Base-by-base conservation (phyloP, 768 basidiomycete species). In the Mycena indigotica region DNA sequence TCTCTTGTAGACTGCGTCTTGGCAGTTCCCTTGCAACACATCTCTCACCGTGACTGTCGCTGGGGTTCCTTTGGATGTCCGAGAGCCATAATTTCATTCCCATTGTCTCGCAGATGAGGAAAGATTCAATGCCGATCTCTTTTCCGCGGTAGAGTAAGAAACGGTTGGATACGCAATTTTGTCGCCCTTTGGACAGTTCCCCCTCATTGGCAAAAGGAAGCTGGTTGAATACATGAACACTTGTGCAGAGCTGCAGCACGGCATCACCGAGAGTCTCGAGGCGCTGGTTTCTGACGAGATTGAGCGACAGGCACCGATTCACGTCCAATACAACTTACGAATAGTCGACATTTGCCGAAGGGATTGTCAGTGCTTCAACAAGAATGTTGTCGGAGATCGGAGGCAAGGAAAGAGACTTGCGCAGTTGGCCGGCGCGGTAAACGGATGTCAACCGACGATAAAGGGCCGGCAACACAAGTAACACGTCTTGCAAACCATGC, bases 201-300 rank as follows among this genome's bases (percentile, higher is more conserved):
- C 94, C 93, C 76, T 96, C 94, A 63, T 95, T 89, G 23, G 86
- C 78, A 60, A 84, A 78, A 0, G 90, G 89, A 65, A 81, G 92
- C 60, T 80, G 83, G 74, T 89, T 91, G 73, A 88, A 87, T 4
- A 91, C 73, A 66, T 93, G 84, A 2, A 93, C 84, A 21, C 88
- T 88, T 3, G 85, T 85, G 49, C 85, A 83, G 24, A 95, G 71
- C 65, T 93, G 87, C 40, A 93, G 77, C 1, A 93, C 90, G 0
- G 88, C 83, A 66, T 96, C 94, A 8, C 94, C 94, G 5, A 95
- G 75, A 0, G 92, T 94, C 69, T 96, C 94, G 54, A 95, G 69
- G 0, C 91, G 84, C 65, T 96, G 91, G 61, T 95, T 95, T 70
- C 61, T 63, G 23, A 8, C 41, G n/a, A n/a, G n/a, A n/a, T 12